Conservation (phyloP, 441 rosid genomes). For the Capsella rubella region DNA sequence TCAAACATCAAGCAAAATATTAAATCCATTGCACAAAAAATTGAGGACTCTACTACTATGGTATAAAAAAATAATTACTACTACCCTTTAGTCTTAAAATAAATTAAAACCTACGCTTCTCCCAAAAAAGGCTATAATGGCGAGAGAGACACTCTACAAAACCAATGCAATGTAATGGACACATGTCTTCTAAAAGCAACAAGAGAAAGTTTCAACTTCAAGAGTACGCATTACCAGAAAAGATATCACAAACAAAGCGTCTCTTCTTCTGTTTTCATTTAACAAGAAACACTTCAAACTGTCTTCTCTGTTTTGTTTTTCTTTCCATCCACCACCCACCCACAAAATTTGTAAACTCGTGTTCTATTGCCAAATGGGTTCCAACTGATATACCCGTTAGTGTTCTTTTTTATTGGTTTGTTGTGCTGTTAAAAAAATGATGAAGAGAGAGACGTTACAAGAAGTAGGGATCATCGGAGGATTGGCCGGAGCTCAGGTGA, state of each 20-base stretch:
- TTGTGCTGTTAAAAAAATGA: background rate
- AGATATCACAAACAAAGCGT: background rate
- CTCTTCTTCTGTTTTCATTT: constrained; percentile 20
- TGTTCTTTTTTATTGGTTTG: background rate
- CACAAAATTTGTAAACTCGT: constrained; percentile 15
- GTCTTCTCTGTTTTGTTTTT: background rate
- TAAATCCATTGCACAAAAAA: background rate
- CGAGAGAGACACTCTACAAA: constrained; percentile 19
- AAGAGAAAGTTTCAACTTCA: constrained; percentile 35
- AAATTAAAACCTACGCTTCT: constrained; percentile 1
- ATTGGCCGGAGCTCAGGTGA: constrained; percentile 62
- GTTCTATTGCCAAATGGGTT: constrained; percentile 24
- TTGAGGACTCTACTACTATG: constrained; percentile 13
- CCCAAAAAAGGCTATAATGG: constrained; percentile 25
- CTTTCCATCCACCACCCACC: background rate
- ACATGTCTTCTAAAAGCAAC: constrained; percentile 35
- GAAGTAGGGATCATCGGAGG: constrained; percentile 67
- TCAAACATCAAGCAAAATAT: background rate
- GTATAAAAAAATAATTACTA: background rate
- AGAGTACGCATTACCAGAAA: constrained; percentile 29
- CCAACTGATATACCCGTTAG: constrained; percentile 15
- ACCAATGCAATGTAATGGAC: constrained; percentile 34
- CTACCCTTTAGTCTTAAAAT: background rate
- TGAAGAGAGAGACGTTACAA: constrained; percentile 51
- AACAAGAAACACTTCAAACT: constrained; percentile 1